Percentiles rank a stretch among this genome's conserved stretches.
Evolutionary conservation across 2,329 filamentous ascomycete genomes (phyloP).

Genomic region (Aspergillaceae sp.): DNA sequence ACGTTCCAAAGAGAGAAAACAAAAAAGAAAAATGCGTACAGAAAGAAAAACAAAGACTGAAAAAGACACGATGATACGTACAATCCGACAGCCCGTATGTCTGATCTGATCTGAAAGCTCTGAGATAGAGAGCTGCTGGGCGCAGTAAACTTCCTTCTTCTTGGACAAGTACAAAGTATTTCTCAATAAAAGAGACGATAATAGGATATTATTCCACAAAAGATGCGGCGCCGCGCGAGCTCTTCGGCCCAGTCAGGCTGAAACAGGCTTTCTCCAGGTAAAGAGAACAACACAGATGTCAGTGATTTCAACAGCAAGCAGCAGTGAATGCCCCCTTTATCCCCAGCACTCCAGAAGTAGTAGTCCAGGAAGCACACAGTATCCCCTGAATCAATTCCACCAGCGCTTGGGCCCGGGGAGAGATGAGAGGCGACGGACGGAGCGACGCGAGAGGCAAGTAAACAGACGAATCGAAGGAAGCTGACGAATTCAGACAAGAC

Average conservation of each 20-base stretch:
- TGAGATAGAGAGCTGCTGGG: conserved; percentile 13
- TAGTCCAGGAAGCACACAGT: conserved; percentile 9
- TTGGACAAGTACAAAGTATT: conserved; percentile 21
- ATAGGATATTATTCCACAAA: conserved; percentile 15
- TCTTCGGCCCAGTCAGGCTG: conserved; percentile 16
- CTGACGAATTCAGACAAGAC: neutral
- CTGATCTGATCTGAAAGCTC: conserved; percentile 10
- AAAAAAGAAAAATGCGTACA: conserved; percentile 7
- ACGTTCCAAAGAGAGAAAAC: conserved; percentile 1
- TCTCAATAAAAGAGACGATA: conserved; percentile 9
- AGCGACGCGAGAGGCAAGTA: neutral
- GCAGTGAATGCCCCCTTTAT: conserved; percentile 1
- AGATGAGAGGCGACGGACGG: neutral
- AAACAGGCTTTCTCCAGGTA: conserved; percentile 8
- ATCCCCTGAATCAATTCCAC: conserved; percentile 10
- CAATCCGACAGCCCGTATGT: conserved; percentile 25
- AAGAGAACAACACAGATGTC: conserved; percentile 8
- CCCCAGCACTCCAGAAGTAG: neutral
- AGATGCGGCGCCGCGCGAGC: conserved; percentile 12
- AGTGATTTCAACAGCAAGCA: conserved; percentile 7
- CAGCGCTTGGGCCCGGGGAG: conserved; percentile 1
- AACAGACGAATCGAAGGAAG: neutral
- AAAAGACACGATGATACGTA: conserved; percentile 31
- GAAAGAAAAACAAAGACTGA: conserved; percentile 8
- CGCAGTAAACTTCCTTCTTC: conserved; percentile 11